phyloP scores from a whole-genome alignment of 208 protist species.

The Naegleria lovaniensis region DNA sequence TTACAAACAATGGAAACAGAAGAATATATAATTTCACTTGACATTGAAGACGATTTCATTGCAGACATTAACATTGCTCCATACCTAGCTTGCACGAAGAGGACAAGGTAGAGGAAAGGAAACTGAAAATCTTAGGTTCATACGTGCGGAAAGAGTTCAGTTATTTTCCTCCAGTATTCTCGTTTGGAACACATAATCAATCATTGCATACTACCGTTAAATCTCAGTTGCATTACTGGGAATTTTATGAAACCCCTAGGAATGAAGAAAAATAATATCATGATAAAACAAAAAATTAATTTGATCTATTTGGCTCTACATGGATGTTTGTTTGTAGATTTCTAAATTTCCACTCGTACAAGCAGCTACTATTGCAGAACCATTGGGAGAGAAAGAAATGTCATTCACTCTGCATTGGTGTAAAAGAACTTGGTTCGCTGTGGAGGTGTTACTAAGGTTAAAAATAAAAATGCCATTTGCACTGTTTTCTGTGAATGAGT shows the following conservation, averaged over 20 bases:
- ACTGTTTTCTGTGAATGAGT: neutral
- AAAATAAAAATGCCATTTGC: neutral
- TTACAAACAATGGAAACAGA: constrained; percentile 4
- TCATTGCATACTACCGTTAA: neutral
- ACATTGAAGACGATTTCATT: neutral
- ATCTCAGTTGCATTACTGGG: neutral
- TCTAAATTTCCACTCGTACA: neutral
- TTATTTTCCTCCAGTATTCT: neutral
- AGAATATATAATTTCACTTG: neutral
- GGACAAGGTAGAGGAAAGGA: neutral
- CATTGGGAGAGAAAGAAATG: neutral
- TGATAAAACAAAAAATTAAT: neutral
- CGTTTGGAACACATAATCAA: neutral
- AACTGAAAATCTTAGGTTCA: neutral
- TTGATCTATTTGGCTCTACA: neutral
- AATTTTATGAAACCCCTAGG: neutral
- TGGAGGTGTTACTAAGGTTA: neutral
- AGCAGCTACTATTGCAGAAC: neutral
- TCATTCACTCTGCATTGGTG: neutral
- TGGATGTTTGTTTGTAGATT: neutral
- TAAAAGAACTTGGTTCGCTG: neutral
- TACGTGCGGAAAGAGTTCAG: neutral
- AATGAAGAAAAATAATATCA: neutral
- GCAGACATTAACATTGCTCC: neutral
- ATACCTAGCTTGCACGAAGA: neutral